A percentile compares a stretch with the other conserved stretches of the same genome.
These are phyloP conservation scores for Diversispora epigaea DNA, from an alignment of 192 early-diverging fungal genomes.

Conservation along the genomic window DNA sequence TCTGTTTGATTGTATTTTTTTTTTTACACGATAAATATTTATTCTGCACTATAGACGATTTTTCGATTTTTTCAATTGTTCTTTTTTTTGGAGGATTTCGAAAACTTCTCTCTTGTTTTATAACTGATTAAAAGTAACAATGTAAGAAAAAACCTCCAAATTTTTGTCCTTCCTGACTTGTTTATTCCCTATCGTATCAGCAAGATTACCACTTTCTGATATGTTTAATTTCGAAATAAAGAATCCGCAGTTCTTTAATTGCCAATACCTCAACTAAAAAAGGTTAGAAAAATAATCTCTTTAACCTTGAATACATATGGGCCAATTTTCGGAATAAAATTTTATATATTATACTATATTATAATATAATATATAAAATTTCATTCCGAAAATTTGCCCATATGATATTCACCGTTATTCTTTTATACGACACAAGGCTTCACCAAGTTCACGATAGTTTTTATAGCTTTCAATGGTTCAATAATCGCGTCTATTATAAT, in stretches of 20 bases:
- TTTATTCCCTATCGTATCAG: not conserved
- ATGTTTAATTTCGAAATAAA: constrained; percentile 27
- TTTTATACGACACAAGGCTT: constrained; percentile 7
- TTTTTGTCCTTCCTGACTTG: not conserved
- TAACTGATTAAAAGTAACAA: not conserved
- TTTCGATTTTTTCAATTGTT: too few species aligned
- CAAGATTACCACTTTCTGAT: constrained; percentile 2
- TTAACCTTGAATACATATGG: not conserved
- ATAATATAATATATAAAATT: too few species aligned
- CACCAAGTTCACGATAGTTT: not conserved
- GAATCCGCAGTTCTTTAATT: not conserved
- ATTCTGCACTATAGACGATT: too few species aligned
- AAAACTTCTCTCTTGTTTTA: not conserved
- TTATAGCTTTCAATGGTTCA: not conserved
- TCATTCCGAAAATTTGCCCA: too few species aligned
- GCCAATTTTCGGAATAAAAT: too few species aligned
- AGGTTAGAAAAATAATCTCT: not conserved
- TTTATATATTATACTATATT: too few species aligned
- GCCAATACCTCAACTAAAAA: not conserved
- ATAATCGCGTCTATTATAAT: not conserved
- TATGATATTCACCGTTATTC: constrained; percentile 19
- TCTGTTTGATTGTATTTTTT: too few species aligned
- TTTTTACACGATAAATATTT: too few species aligned
- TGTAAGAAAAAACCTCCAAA: not conserved
- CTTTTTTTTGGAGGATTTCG: too few species aligned